Percentiles rank a stretch among this genome's conserved stretches.
These are phyloP conservation scores for Cercospora citrullina DNA, from an alignment of 2,329 filamentous ascomycete genomes.

Conservation along the genomic window DNA sequence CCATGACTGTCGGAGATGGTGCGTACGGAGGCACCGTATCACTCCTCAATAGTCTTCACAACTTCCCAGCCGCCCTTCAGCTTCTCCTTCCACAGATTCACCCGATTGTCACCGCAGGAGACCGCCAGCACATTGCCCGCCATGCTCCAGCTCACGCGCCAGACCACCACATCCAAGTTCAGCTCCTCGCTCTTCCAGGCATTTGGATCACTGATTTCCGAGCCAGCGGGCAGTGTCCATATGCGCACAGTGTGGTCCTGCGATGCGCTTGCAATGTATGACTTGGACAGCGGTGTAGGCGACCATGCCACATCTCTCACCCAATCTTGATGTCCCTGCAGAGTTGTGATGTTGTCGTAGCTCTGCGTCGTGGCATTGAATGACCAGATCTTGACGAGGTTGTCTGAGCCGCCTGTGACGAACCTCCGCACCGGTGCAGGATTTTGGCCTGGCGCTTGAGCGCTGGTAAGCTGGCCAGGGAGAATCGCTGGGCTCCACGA, in stretches of 20 bases:
- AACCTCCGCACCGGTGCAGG: conserved; percentile 67
- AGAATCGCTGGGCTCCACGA: conserved; percentile 87
- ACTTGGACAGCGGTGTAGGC: conserved; percentile 90
- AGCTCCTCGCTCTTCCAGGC: conserved; percentile 86
- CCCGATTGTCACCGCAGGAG: conserved; percentile 92
- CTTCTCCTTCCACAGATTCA: conserved; percentile 98
- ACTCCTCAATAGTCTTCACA: conserved; percentile 83
- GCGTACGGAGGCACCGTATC: conserved; percentile 7
- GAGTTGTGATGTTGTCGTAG: conserved; percentile 54
- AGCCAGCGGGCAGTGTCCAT: conserved; percentile 67
- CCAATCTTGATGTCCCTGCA: conserved; percentile 90
- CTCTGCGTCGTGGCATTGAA: conserved; percentile 58
- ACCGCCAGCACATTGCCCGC: conserved; percentile 96
- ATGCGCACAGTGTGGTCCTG: conserved; percentile 98
- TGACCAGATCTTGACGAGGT: conserved; percentile 88
- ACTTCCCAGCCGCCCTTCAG: conserved; percentile 95
- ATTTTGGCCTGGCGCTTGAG: conserved; percentile 54
- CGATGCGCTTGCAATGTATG: conserved; percentile 91
- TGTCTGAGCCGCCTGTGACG: conserved; percentile 93
- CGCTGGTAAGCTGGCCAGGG: conserved; percentile 79
- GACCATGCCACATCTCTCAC: conserved; percentile 97
- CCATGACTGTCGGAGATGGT: background rate
- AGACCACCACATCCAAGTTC: conserved; percentile 83
- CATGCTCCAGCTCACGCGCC: conserved; percentile 97
- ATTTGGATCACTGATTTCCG: conserved; percentile 49